phyloP scores from a whole-genome alignment of 1,284 basidiomycete genomes.

The Lentinus polychrous region DNA sequence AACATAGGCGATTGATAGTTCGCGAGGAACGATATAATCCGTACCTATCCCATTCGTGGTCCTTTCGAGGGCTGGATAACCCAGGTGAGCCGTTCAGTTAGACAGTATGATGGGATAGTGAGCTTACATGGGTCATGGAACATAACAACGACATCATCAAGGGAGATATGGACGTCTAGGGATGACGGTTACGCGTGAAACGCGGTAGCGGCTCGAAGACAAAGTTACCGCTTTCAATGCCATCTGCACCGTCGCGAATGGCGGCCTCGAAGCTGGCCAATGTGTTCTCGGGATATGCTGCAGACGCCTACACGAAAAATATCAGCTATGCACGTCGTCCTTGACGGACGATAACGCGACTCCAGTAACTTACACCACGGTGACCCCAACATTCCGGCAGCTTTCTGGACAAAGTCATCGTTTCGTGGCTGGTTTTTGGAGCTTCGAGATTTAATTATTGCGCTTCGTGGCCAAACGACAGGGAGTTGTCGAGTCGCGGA shows the following conservation, averaged over 20 bases:
- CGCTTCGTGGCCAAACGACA: no score
- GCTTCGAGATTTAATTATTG: no score
- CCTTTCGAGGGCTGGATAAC: slow-evolving; percentile 47
- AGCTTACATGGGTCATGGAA: slow-evolving; percentile 86
- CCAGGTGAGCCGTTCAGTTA: background rate
- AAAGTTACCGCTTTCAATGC: slow-evolving; percentile 88
- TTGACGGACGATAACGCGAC: background rate
- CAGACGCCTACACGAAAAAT: slow-evolving; percentile 57
- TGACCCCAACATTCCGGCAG: slow-evolving; percentile 85
- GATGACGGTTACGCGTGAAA: slow-evolving; percentile 37
- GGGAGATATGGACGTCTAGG: slow-evolving; percentile 92
- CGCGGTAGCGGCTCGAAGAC: slow-evolving; percentile 18
- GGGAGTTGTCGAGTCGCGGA: no score
- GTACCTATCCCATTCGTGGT: slow-evolving; percentile 67
- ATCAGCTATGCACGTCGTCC: slow-evolving; percentile 10
- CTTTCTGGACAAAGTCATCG: slow-evolving; percentile 13
- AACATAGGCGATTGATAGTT: background rate
- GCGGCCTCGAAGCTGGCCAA: slow-evolving; percentile 90
- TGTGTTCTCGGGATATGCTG: slow-evolving; percentile 87
- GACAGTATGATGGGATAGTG: slow-evolving; percentile 9
- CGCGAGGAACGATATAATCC: slow-evolving; percentile 1
- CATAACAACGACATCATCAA: slow-evolving; percentile 88
- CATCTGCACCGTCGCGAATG: slow-evolving; percentile 89
- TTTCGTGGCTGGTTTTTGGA: no score
- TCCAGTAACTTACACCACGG: slow-evolving; percentile 58